A percentile compares a stretch with the other conserved stretches of the same genome.
These are phyloP conservation scores for Mortierella sp. DNA, from an alignment of 371 early-diverging fungal genomes.

Conservation along the genomic window DNA sequence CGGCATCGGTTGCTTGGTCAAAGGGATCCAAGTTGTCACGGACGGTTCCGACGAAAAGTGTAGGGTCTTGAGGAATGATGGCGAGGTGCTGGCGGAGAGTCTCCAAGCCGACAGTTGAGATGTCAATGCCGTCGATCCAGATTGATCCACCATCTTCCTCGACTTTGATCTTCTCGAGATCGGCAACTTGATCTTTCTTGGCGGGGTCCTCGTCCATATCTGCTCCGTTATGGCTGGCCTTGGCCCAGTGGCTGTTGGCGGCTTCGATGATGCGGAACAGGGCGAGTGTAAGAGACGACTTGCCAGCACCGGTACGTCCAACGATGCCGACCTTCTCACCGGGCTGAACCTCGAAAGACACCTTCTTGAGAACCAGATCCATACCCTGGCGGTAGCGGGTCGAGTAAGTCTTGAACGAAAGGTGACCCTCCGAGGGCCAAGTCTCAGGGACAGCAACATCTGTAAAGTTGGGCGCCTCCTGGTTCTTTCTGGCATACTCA, in stretches of 20 bases:
- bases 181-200: background rate
- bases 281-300: conserved; percentile 70
- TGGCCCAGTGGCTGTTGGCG: conserved; percentile 65
- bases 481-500: conserved; percentile 77
- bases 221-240: conserved; percentile 69
- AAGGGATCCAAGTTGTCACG: conserved; percentile 83
- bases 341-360: conserved; percentile 46
- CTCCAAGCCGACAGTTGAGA: conserved; percentile 67
- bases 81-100: conserved; percentile 75
- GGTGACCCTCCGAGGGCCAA: conserved; percentile 79
- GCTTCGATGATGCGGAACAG: conserved; percentile 79
- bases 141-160: conserved; percentile 58
- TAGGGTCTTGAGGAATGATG: conserved; percentile 89
- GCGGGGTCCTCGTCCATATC: conserved; percentile 55
- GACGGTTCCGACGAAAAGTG: conserved; percentile 84
- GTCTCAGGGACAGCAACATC: conserved; percentile 55
- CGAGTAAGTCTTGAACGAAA: conserved; percentile 71
- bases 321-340: conserved; percentile 64
- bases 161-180: conserved; percentile 15
- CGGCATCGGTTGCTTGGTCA: conserved; percentile 68
- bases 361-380: conserved; percentile 76
- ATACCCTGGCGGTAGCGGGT: conserved; percentile 74
- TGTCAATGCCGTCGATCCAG: conserved; percentile 77
- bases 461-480: conserved; percentile 69
- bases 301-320: conserved; percentile 73